phyloP scores from a whole-genome alignment of 371 early-diverging fungal genomes.

The Basidiobolus meristosporus region DNA sequence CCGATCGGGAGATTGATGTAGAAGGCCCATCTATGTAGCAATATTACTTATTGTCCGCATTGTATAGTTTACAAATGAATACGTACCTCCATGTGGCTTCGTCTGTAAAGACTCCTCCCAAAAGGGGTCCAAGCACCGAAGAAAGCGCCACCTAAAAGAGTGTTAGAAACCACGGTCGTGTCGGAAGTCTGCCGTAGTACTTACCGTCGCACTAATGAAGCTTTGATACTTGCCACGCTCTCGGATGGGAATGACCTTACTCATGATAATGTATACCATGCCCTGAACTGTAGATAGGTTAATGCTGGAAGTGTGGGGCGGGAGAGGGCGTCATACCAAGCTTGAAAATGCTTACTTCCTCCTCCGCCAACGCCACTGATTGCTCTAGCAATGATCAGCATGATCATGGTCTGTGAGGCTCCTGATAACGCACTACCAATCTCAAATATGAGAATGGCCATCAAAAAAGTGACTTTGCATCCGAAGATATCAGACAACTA shows the following conservation, averaged over 20 bases:
- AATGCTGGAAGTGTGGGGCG: too few species aligned
- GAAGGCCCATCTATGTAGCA: slow-evolving; percentile 18
- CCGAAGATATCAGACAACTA: slow-evolving; percentile 48
- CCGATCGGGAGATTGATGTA: slow-evolving; percentile 25
- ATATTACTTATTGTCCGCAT: too few species aligned
- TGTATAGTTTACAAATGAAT: too few species aligned
- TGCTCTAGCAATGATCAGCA: slow-evolving; percentile 43
- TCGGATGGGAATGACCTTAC: neutral
- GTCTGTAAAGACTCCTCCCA: slow-evolving; percentile 24
- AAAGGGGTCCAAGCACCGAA: slow-evolving; percentile 18
- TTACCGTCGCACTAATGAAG: neutral
- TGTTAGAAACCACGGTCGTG: too few species aligned
- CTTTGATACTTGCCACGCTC: neutral
- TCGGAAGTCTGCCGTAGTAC: too few species aligned
- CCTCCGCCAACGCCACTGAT: slow-evolving; percentile 55
- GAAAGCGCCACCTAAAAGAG: slow-evolving; percentile 17
- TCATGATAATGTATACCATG: neutral
- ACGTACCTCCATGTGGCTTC: slow-evolving; percentile 17
- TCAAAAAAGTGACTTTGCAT: slow-evolving; percentile 27
- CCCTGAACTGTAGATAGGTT: too few species aligned
- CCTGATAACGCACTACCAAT: slow-evolving; percentile 44
- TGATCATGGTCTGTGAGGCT: slow-evolving; percentile 33
- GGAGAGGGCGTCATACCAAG: too few species aligned
- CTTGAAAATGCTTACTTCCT: too few species aligned
- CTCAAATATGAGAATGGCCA: slow-evolving; percentile 33